These are phyloP conservation scores for Cinnamomum chago DNA, from an alignment of 164 flowering plant genomes.

Conservation along the genomic window DNA sequence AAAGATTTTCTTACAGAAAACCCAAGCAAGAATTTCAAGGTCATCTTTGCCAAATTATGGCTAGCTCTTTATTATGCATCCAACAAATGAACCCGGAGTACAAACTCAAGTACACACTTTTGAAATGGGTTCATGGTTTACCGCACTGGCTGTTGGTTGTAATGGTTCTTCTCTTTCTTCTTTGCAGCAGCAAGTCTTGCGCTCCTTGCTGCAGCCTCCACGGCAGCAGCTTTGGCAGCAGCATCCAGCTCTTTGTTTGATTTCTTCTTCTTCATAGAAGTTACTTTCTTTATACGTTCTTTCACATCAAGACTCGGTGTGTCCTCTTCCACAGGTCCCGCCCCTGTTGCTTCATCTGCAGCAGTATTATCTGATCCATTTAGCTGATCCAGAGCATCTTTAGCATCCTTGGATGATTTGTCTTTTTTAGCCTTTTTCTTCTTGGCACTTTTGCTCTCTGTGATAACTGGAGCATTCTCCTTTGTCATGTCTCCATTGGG, in stretches of 20 bases:
- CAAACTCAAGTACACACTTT: conserved; percentile 8
- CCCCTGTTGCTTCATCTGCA: conserved; percentile 25
- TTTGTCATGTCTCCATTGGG: conserved; percentile 45
- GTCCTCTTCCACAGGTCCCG: conserved; percentile 39
- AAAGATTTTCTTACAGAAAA: conserved; percentile 3
- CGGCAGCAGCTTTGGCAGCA: conserved; percentile 81
- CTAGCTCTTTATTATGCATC: conserved; percentile 12
- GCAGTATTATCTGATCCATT: conserved; percentile 29
- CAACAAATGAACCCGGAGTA: conserved; percentile 13
- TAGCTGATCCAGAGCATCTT: conserved; percentile 33
- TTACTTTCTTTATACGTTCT: conserved; percentile 73
- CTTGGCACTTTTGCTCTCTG: conserved; percentile 63
- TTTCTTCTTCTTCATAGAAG: conserved; percentile 69
- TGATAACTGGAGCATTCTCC: conserved; percentile 34
- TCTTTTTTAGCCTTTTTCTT: conserved; percentile 92
- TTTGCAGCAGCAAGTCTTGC: conserved; percentile 93
- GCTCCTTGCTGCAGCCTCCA: conserved; percentile 77
- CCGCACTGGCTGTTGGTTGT: conserved; percentile 67
- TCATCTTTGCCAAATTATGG: conserved; percentile 7
- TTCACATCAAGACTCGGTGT: conserved; percentile 52
- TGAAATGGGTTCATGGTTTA: conserved; percentile 11
- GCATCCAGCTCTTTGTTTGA: conserved; percentile 82
- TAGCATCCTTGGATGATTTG: conserved; percentile 51
- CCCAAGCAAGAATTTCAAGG: conserved; percentile 5
- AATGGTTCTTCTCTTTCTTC: conserved; percentile 89